These are phyloP conservation scores for Phytophthora litchii DNA, from an alignment of 352 stramenopile species.

Conservation along the genomic window DNA sequence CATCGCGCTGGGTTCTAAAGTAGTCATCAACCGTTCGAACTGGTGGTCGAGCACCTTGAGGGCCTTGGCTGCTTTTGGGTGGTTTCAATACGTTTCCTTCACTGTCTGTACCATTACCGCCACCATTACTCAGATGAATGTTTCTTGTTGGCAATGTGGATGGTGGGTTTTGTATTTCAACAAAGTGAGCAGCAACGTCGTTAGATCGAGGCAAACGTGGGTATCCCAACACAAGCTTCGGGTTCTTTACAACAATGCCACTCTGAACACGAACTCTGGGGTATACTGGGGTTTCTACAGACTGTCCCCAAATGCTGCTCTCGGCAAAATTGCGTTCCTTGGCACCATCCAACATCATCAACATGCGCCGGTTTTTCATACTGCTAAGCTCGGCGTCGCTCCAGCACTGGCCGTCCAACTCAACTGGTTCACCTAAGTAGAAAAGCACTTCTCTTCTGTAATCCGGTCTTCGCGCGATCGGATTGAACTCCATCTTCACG, in stretches of 20 bases:
- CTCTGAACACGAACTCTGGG: conserved; percentile 27
- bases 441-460: conserved; percentile 86
- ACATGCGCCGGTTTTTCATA: conserved; percentile 69
- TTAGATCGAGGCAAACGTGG: conserved; percentile 33
- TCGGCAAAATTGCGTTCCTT: conserved; percentile 3
- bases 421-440: conserved; percentile 67
- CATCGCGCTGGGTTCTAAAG: conserved; percentile 52
- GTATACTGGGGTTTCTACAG: conserved; percentile 25
- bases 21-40: conserved; percentile 64
- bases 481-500: conserved; percentile 78
- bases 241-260: conserved; percentile 27
- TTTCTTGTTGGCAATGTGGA: conserved; percentile 39
- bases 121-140: conserved; percentile 6
- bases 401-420: conserved; percentile 72
- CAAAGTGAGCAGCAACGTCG: conserved; percentile 38
- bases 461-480: conserved; percentile 68
- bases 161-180: conserved; percentile 51
- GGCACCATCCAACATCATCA: conserved; percentile 29
- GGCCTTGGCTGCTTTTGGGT: conserved; percentile 1
- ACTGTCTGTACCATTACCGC: conserved; percentile 3
- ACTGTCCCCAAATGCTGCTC: conserved; percentile 29
- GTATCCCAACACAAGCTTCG: conserved; percentile 53
- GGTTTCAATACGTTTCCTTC: background rate
- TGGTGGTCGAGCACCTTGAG: background rate
- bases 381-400: conserved; percentile 63